Evolutionary conservation across 495 filamentous ascomycete species (phyloP).

Genomic region (Rhizodiscina lignyota): DNA sequence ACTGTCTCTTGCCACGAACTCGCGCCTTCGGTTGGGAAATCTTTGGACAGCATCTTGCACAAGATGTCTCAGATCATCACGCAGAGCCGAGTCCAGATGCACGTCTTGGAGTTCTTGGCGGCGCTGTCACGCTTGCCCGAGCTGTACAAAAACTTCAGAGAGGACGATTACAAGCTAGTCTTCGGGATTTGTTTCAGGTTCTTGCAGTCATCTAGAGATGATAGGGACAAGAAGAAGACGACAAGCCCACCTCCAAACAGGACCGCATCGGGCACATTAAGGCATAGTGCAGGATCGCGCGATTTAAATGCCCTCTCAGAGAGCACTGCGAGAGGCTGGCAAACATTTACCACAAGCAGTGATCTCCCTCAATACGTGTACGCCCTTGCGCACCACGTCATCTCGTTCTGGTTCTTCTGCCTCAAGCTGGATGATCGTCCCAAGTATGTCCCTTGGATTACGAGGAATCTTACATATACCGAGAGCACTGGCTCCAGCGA

Average conservation of each 20-base stretch:
- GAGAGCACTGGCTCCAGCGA: conserved; percentile 43
- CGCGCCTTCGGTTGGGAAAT: conserved; percentile 64
- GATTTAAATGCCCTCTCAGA: conserved; percentile 16
- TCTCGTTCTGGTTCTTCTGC: conserved; percentile 91
- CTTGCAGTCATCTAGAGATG: conserved; percentile 54
- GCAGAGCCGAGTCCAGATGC: conserved; percentile 73
- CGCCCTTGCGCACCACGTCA: conserved; percentile 81
- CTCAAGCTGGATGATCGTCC: conserved; percentile 68
- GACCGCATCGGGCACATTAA: conserved; percentile 9
- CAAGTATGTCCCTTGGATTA: conserved; percentile 79
- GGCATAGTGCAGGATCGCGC: conserved; percentile 26
- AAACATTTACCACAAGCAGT: conserved; percentile 18
- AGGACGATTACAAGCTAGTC: conserved; percentile 77
- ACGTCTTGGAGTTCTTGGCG: conserved; percentile 85
- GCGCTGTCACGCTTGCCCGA: conserved; percentile 71
- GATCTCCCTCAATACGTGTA: conserved; percentile 84
- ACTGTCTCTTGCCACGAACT: conserved; percentile 89
- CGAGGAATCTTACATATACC: conserved; percentile 61
- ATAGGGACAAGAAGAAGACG: conserved; percentile 23
- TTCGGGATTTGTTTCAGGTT: conserved; percentile 93
- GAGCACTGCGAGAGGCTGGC: too few relatives aligned
- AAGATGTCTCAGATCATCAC: conserved; percentile 94
- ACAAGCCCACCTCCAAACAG: conserved; percentile 1
- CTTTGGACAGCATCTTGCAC: conserved; percentile 64
- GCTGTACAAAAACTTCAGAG: conserved; percentile 70